phyloP scores from a whole-genome alignment of 2,329 filamentous ascomycete genomes.

The Colletotrichum falcatum region DNA sequence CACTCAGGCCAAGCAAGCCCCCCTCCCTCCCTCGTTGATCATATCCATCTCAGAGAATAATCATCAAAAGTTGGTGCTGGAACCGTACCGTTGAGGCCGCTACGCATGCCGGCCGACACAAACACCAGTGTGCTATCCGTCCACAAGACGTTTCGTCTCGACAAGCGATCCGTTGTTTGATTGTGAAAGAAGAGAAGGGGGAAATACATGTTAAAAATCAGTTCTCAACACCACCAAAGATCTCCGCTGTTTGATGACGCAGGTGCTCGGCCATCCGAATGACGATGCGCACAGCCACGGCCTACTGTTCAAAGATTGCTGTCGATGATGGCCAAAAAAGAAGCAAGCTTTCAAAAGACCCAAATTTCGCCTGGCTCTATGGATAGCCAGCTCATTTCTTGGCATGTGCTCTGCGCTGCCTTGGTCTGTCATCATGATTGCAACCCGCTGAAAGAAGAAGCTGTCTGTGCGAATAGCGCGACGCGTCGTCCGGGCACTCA shows the following conservation, averaged over 20 bases:
- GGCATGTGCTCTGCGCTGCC: conserved; percentile 6
- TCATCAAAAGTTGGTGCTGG: neutral
- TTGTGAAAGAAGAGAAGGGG: neutral
- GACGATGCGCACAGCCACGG: conserved; percentile 23
- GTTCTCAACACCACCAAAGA: neutral
- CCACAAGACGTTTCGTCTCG: conserved; percentile 39
- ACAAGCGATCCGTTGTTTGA: conserved; percentile 8
- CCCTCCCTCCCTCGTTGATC: conserved; percentile 17
- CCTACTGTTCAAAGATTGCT: neutral
- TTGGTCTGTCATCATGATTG: conserved; percentile 4
- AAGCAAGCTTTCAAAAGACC: conserved; percentile 25
- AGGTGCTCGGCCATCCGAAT: conserved; percentile 35
- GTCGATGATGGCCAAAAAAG: conserved; percentile 3
- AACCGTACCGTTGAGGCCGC: conserved; percentile 16
- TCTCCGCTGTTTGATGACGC: conserved; percentile 22
- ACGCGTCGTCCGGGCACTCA: conserved; percentile 25
- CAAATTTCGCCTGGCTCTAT: conserved; percentile 19
- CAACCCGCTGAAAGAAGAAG: conserved; percentile 6
- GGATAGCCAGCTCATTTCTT: conserved; percentile 16
- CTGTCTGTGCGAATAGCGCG: conserved; percentile 35
- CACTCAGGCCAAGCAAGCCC: conserved; percentile 3
- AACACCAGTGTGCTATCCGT: conserved; percentile 11
- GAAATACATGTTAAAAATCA: conserved; percentile 1
- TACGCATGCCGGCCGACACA: neutral
- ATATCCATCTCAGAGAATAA: conserved; percentile 7